These are phyloP conservation scores for Spathaspora sp. DNA, from an alignment of 1,139 yeast genomes.

Conservation along the genomic window DNA sequence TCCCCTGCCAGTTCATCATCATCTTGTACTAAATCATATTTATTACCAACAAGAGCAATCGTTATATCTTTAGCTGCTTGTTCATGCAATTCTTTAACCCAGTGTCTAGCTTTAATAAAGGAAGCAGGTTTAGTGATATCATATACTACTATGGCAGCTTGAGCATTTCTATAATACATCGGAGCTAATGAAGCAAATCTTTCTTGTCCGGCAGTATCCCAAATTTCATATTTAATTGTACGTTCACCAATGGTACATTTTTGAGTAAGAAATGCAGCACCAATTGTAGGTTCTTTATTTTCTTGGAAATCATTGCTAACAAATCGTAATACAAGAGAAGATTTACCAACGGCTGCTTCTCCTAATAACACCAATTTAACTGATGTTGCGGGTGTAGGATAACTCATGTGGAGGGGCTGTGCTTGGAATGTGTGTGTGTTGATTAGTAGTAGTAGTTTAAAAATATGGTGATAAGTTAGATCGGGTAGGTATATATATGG, in stretches of 20 bases:
- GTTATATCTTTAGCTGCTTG: slow-evolving; percentile 90
- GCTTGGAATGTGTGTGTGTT: neutral
- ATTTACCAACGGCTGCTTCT: slow-evolving; percentile 98
- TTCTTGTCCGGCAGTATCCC: slow-evolving; percentile 99
- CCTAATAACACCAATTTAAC: slow-evolving; percentile 89
- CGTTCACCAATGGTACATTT: slow-evolving; percentile 88
- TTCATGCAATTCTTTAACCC: slow-evolving; percentile 96
- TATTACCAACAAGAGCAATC: slow-evolving; percentile 93
- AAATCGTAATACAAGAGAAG: slow-evolving; percentile 87
- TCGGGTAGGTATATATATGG: neutral
- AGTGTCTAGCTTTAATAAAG: slow-evolving; percentile 95
- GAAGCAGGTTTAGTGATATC: slow-evolving; percentile 97
- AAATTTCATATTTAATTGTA: slow-evolving; percentile 92
- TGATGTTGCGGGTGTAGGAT: slow-evolving; percentile 28
- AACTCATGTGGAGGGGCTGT: slow-evolving; percentile 9
- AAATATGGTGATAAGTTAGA: neutral
- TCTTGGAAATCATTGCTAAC: slow-evolving; percentile 96
- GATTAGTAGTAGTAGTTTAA: too few species aligned
- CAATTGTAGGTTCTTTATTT: slow-evolving; percentile 95
- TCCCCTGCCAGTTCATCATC: slow-evolving; percentile 17
- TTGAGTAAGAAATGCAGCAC: slow-evolving; percentile 96
- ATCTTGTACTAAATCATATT: slow-evolving; percentile 64
- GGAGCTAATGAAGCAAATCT: slow-evolving; percentile 96
- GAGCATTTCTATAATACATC: slow-evolving; percentile 98
- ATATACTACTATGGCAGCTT: slow-evolving; percentile 94